Conservation (phyloP, 2,329 filamentous ascomycete genomes). For the Sporothrix inflata region DNA sequence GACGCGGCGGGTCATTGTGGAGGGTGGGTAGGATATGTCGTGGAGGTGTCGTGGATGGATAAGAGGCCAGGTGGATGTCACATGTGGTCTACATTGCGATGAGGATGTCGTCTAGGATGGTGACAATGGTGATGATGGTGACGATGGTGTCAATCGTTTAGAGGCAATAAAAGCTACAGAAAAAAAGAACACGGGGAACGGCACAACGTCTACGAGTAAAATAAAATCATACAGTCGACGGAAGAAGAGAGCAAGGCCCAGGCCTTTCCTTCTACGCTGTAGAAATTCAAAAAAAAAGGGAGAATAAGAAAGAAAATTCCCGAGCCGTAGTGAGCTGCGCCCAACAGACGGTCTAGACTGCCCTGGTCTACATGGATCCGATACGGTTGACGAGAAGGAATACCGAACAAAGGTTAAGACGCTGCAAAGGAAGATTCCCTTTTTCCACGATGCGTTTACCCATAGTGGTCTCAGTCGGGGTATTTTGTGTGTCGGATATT, state of each 20-base stretch:
- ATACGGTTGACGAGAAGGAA: too few relatives aligned
- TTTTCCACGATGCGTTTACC: background rate
- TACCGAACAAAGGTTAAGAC: too few relatives aligned
- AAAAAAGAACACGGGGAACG: background rate
- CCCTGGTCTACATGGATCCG: too few relatives aligned
- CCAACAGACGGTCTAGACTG: background rate
- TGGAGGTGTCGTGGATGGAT: background rate
- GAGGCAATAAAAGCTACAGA: background rate
- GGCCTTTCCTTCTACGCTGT: too few relatives aligned
- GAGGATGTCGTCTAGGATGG: background rate
- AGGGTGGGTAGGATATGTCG: background rate
- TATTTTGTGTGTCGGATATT: background rate
- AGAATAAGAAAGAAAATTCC: background rate
- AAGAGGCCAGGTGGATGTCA: background rate
- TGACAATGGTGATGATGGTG: background rate
- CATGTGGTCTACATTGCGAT: background rate
- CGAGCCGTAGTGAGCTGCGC: background rate
- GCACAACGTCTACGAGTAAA: background rate
- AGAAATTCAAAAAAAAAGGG: background rate
- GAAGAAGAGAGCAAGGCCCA: too few relatives aligned
- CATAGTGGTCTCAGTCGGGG: background rate
- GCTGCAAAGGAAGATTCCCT: background rate
- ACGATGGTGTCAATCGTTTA: background rate
- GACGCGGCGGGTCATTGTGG: slow-evolving; percentile 6
- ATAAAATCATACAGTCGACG: background rate